These are phyloP conservation scores for Rhizopus stolonifer DNA, from an alignment of 371 early-diverging fungal genomes.

Conservation along the genomic window DNA sequence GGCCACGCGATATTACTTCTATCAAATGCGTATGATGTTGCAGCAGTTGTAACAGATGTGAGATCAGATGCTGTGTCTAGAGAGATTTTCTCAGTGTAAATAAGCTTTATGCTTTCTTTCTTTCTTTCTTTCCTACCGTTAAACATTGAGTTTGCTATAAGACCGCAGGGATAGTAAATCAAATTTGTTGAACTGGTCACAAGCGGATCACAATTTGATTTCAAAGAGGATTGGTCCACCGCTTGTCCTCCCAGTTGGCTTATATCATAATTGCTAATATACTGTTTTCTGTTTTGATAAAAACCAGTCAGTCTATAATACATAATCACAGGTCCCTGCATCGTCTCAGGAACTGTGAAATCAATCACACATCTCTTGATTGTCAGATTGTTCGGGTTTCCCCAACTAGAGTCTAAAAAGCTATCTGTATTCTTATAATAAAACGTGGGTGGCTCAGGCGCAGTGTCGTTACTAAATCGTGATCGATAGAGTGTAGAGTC, in stretches of 20 bases:
- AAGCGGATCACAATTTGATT: conserved; percentile 57
- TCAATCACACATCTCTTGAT: conserved; percentile 71
- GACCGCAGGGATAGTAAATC: conserved; percentile 95
- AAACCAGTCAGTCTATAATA: conserved; percentile 97
- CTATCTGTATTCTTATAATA: conserved; percentile 26
- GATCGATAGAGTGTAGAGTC: conserved; percentile 22
- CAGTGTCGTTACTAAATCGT: conserved; percentile 14
- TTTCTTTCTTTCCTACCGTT: conserved; percentile 60
- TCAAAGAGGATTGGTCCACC: conserved; percentile 11
- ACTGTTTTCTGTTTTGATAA: conserved; percentile 97
- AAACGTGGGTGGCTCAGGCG: conserved; percentile 35
- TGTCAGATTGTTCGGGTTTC: conserved; percentile 42
- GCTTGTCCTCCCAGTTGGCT: conserved; percentile 78
- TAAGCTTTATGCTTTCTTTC: no score
- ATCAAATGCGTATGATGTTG: conserved; percentile 37
- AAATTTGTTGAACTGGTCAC: conserved; percentile 21
- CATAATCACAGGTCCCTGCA: conserved; percentile 83
- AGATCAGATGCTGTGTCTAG: conserved; percentile 44
- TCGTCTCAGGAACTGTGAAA: conserved; percentile 65
- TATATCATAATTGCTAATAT: conserved; percentile 87
- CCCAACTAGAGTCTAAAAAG: conserved; percentile 35
- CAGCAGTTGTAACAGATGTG: conserved; percentile 9
- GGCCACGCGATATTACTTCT: conserved; percentile 87
- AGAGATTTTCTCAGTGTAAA: no score
- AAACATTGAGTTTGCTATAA: conserved; percentile 97